Evolutionary conservation across 345 rosid genomes (phyloP), one percentile per base, ranked within the genome.

Genomic region (Linum usitatissimum): DNA sequence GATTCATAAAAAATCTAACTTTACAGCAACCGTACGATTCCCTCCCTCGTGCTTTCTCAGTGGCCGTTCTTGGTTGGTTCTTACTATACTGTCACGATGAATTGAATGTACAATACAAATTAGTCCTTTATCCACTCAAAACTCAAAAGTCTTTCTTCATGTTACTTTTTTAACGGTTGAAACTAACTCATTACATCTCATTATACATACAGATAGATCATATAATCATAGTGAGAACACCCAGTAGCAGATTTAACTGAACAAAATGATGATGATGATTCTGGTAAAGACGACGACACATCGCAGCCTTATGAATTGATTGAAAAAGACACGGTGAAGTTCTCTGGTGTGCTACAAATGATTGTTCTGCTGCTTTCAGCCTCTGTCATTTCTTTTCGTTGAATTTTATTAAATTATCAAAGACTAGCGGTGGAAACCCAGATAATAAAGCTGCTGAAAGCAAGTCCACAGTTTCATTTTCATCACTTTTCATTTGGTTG

Each of bases 271-370:
- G 2, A 18, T 55, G 58, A 55, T 55, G 10, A 6, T 55, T 4
- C 38, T 57, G 31, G 58, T n/a, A 1, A 39, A 34, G 38, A 34
- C 38, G 38, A 34, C 38, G 66, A 45, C 65, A 45, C 40, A 3
- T n/a, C n/a, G 67, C 75, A 72, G 77, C 70, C 62, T 73, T 73
- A 38, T 60, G 28, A 53, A 53, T 66, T 66, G 28, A 23, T 2
- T 62, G 36, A 31, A 30, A 63, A 56, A 38, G 73, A 64, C 67
- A 68, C 78, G 71, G 60, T 56, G 75, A 70, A 66, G 69, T 68
- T 66, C 28, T 23, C 28, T 23, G 28, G 28, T 23, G 67, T 59
- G 68, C 51, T 51, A 36, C 42, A 59, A 59, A 64, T 34, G 38
- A 34, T 34, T 34, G 38, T 34, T 34, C 38, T 34, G 36, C 36